Conservation (phyloP, 2,329 filamentous ascomycete genomes). For the Proliferodiscus dingleyae region DNA sequence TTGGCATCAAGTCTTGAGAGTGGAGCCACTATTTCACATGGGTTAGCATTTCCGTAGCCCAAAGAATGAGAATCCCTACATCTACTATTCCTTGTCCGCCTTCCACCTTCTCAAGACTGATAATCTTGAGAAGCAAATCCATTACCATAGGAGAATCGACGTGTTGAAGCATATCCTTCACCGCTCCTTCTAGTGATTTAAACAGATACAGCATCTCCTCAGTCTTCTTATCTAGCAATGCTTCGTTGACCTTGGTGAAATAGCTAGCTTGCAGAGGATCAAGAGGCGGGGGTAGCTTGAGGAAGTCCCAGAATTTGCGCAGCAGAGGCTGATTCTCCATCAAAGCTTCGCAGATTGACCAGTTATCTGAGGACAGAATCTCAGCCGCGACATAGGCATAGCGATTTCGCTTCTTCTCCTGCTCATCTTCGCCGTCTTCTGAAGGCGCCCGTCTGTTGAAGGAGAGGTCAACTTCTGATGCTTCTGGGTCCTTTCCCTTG, state of each 20-base stretch:
- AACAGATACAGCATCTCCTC: constrained; percentile 93
- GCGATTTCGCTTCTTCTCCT: constrained; percentile 85
- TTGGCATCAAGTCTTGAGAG: constrained; percentile 80
- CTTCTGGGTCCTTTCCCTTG: constrained; percentile 44
- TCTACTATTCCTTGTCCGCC: constrained; percentile 90
- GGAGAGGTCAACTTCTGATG: constrained; percentile 43
- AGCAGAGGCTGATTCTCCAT: constrained; percentile 78
- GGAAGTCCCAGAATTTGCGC: constrained; percentile 84
- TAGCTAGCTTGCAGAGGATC: constrained; percentile 94
- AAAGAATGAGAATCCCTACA: constrained; percentile 46
- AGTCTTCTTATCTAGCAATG: constrained; percentile 95
- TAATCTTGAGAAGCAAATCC: constrained; percentile 94
- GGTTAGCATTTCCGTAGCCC: constrained; percentile 1
- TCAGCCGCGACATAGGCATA: constrained; percentile 93
- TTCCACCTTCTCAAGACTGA: constrained; percentile 89
- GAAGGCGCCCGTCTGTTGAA: constrained; percentile 45
- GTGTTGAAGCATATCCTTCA: constrained; percentile 82
- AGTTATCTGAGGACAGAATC: constrained; percentile 90
- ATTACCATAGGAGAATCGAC: constrained; percentile 98
- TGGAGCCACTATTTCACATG: constrained; percentile 72
- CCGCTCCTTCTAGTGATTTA: constrained; percentile 74
- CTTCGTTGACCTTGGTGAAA: constrained; percentile 98
- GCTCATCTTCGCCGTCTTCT: constrained; percentile 62
- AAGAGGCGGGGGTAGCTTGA: constrained; percentile 77
- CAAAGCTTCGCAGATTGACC: constrained; percentile 91